Evolutionary conservation across 768 basidiomycete genomes (phyloP).

Genomic region (Hirschioporus abietinus): DNA sequence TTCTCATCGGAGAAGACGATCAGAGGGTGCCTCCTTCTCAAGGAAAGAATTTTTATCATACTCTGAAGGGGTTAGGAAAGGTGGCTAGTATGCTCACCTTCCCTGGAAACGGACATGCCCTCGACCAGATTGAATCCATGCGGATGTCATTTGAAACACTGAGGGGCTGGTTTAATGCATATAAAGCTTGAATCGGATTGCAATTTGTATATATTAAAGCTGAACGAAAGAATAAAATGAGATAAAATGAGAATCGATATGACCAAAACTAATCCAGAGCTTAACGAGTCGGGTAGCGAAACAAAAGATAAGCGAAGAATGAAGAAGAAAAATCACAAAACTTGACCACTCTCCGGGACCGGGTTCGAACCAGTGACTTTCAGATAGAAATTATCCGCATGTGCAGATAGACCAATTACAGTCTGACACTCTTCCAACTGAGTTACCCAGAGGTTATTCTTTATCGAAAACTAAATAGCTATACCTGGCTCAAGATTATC

Average conservation of each 20-base stretch:
- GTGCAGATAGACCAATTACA: not conserved
- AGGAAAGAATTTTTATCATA: constrained; percentile 59
- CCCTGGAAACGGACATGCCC: constrained; percentile 54
- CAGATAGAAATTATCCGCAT: not conserved
- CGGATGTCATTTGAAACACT: constrained; percentile 47
- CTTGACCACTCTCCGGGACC: not conserved
- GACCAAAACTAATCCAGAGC: too few relatives aligned
- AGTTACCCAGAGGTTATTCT: not conserved
- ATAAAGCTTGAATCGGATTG: not conserved
- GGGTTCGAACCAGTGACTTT: not conserved
- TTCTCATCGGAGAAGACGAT: constrained; percentile 58
- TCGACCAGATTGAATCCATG: constrained; percentile 61
- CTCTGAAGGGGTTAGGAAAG: constrained; percentile 41
- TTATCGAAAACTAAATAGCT: too few relatives aligned
- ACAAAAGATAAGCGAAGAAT: too few relatives aligned
- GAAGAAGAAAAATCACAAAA: not conserved
- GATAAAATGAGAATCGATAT: too few relatives aligned
- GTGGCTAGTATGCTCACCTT: constrained; percentile 57
- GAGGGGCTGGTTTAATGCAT: constrained; percentile 42
- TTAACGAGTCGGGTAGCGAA: too few relatives aligned
- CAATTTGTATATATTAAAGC: too few relatives aligned
- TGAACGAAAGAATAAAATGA: too few relatives aligned
- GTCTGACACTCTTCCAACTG: not conserved
- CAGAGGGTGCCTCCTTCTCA: constrained; percentile 59
- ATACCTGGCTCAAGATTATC: too few relatives aligned